Evolutionary conservation across 2,329 filamentous ascomycete species (phyloP).

Genomic region (Ophiostoma tasmaniense): DNA sequence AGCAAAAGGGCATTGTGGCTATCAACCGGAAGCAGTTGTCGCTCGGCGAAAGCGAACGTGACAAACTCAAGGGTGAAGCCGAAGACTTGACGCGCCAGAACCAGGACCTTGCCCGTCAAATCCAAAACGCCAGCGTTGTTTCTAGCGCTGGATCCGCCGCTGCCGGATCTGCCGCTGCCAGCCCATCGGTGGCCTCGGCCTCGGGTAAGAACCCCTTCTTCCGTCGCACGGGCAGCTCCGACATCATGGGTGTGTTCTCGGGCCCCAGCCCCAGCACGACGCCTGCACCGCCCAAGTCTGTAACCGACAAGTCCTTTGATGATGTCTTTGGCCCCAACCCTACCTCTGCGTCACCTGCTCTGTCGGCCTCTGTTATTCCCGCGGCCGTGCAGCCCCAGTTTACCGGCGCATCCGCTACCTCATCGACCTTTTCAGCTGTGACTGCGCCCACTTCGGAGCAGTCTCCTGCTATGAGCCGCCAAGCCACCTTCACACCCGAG

Average conservation of each 20-base stretch:
- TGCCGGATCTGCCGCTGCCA: conserved; percentile 33
- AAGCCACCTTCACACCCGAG: conserved; percentile 42
- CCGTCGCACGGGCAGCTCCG: conserved; percentile 56
- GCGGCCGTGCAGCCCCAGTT: conserved; percentile 45
- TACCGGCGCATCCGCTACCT: conserved; percentile 48
- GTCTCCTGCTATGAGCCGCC: conserved; percentile 47
- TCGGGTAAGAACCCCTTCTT: conserved; percentile 95
- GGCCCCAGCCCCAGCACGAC: conserved; percentile 29
- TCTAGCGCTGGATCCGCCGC: conserved; percentile 32
- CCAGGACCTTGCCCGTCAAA: conserved; percentile 49
- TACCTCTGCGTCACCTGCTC: background rate
- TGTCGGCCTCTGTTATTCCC: conserved; percentile 37
- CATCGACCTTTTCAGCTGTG: conserved; percentile 47
- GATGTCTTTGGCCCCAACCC: conserved; percentile 66
- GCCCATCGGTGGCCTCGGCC: conserved; percentile 58
- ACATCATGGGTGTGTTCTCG: conserved; percentile 48
- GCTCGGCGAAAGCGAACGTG: conserved; percentile 79
- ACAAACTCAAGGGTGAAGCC: conserved; percentile 76
- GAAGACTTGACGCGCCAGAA: conserved; percentile 57
- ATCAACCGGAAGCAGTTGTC: conserved; percentile 98
- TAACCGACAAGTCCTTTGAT: conserved; percentile 66
- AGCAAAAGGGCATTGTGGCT: conserved; percentile 91
- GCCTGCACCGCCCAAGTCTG: conserved; percentile 31
- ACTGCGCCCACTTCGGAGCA: conserved; percentile 49
- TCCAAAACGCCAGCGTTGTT: conserved; percentile 41